These are phyloP conservation scores for Basipetospora sp. DNA, from an alignment of 2,329 filamentous ascomycete species.

Conservation along the genomic window DNA sequence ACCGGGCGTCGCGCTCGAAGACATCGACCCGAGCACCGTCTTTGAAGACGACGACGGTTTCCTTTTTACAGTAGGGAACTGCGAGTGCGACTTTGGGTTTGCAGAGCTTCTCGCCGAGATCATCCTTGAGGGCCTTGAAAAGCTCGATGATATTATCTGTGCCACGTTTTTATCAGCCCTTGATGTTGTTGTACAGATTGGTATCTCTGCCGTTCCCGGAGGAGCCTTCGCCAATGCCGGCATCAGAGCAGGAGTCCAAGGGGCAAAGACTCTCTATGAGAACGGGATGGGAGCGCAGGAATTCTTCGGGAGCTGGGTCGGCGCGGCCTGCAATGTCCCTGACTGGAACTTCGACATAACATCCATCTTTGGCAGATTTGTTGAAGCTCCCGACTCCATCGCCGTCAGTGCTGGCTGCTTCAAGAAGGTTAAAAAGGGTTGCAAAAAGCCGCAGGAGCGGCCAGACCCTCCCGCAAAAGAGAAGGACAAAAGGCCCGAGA, in stretches of 20 bases:
- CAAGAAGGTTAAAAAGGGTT: neutral
- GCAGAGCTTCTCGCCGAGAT: neutral
- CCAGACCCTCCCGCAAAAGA: conserved; percentile 1
- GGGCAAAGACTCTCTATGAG: neutral
- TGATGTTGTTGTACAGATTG: neutral
- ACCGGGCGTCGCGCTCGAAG: too few species aligned
- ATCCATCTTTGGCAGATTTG: neutral
- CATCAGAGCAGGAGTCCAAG: neutral
- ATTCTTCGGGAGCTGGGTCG: conserved; percentile 1
- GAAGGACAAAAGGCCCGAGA: too few species aligned
- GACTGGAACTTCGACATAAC: conserved; percentile 2
- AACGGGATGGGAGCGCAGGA: neutral
- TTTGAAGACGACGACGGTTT: conserved; percentile 1
- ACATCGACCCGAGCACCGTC: neutral
- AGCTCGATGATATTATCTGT: neutral
- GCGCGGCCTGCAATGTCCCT: neutral
- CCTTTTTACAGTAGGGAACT: neutral
- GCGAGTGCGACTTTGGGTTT: conserved; percentile 1
- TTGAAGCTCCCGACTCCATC: neutral
- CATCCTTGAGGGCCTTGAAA: neutral
- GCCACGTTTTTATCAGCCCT: neutral
- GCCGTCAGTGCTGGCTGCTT: neutral
- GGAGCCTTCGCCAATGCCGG: neutral
- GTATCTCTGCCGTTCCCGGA: neutral
- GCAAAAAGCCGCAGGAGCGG: neutral